Percentiles rank a stretch among this genome's conserved stretches.
Evolutionary conservation across 2,329 filamentous ascomycete species (phyloP).

Genomic region (Aspergillus fumigatus): DNA sequence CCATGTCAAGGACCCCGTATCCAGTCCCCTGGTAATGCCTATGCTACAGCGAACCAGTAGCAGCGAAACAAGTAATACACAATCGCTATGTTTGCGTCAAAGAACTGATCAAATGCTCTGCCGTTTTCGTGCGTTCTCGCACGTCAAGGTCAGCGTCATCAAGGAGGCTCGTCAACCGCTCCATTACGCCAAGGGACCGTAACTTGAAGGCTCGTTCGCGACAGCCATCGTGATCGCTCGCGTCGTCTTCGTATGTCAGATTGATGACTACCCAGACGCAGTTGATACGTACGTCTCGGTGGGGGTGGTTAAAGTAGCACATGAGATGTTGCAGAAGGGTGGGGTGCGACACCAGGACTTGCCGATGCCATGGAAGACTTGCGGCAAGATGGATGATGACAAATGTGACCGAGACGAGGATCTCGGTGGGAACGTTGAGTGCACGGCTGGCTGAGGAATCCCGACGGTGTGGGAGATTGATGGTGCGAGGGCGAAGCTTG

Average conservation of each 20-base stretch:
- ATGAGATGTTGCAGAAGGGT: slow-evolving; percentile 69
- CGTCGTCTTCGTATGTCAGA: slow-evolving; percentile 76
- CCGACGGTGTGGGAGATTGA: slow-evolving; percentile 28
- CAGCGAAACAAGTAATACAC: not conserved
- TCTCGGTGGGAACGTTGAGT: slow-evolving; percentile 49
- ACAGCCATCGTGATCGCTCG: slow-evolving; percentile 61
- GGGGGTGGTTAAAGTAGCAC: slow-evolving; percentile 67
- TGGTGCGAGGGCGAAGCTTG: slow-evolving; percentile 60
- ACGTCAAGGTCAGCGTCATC: slow-evolving; percentile 76
- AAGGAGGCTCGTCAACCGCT: slow-evolving; percentile 59
- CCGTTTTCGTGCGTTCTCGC: slow-evolving; percentile 75
- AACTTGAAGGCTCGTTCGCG: slow-evolving; percentile 65
- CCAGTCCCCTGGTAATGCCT: not conserved
- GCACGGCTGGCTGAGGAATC: slow-evolving; percentile 27
- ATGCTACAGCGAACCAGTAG: not conserved
- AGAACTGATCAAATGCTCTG: slow-evolving; percentile 63
- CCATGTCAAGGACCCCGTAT: not conserved
- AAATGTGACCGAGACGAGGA: slow-evolving; percentile 72
- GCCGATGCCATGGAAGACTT: slow-evolving; percentile 70
- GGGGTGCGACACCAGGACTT: slow-evolving; percentile 71
- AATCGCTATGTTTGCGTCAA: slow-evolving; percentile 18
- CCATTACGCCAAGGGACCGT: slow-evolving; percentile 65
- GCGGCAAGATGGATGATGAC: slow-evolving; percentile 87
- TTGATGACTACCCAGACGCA: slow-evolving; percentile 84
- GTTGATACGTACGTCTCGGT: slow-evolving; percentile 68